Conservation (phyloP, 2,329 filamentous ascomycete species). For the Fusarium sp. region DNA sequence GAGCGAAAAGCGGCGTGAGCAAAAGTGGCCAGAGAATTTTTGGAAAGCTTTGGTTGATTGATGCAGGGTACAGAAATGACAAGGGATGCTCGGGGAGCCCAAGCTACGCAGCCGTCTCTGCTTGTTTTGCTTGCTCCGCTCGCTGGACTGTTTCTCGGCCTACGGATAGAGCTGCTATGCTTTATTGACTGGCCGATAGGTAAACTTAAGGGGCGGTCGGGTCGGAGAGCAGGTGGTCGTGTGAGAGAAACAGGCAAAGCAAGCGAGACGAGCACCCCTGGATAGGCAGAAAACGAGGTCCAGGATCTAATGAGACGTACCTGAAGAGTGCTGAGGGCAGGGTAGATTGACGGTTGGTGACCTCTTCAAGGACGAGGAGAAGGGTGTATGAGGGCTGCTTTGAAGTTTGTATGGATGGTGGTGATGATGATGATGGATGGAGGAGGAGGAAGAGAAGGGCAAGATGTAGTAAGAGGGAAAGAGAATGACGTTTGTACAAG, state of each 20-base stretch:
- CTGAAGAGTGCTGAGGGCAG: slow-evolving; percentile 24
- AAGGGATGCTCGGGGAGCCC: slow-evolving; percentile 22
- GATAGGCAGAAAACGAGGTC: slow-evolving; percentile 25
- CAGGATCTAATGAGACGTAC: slow-evolving; percentile 31
- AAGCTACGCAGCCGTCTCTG: slow-evolving; percentile 36
- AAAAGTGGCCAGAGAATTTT: slow-evolving; percentile 45
- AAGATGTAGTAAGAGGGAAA: slow-evolving; percentile 1
- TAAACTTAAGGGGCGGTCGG: slow-evolving; percentile 40
- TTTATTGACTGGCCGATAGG: slow-evolving; percentile 19
- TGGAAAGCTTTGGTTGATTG: slow-evolving; percentile 22
- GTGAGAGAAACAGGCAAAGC: slow-evolving; percentile 42
- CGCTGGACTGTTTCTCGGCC: slow-evolving; percentile 23
- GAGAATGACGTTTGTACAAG: slow-evolving; percentile 35
- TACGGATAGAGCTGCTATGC: slow-evolving; percentile 23
- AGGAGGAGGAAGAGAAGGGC: slow-evolving; percentile 13
- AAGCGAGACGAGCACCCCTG: slow-evolving; percentile 41
- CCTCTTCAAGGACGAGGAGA: slow-evolving; percentile 1
- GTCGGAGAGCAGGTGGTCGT: slow-evolving; percentile 30
- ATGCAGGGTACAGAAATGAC: slow-evolving; percentile 31
- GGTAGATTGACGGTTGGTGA: slow-evolving; percentile 9
- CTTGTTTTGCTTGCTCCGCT: slow-evolving; percentile 27
- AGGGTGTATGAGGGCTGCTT: not conserved
- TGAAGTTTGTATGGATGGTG: slow-evolving; percentile 18
- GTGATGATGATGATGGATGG: slow-evolving; percentile 21
- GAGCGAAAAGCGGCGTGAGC: slow-evolving; percentile 41